phyloP scores from a whole-genome alignment of 179 eudicot species.

The Nepenthes alata region DNA sequence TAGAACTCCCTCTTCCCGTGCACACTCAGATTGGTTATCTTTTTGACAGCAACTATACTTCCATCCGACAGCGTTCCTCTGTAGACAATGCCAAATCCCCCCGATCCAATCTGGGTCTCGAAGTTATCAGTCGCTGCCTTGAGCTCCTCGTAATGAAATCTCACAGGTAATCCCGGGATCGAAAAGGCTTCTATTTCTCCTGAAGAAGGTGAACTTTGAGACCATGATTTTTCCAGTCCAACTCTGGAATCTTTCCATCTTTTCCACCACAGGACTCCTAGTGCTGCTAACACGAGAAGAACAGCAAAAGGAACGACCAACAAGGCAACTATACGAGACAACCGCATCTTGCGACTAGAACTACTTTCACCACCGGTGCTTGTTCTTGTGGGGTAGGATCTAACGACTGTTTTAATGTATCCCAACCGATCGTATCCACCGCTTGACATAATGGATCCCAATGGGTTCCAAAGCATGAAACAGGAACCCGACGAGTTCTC shows the following conservation, averaged over 20 bases:
- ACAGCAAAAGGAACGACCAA: slow-evolving; percentile 47
- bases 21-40: slow-evolving; percentile 40
- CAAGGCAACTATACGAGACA: slow-evolving; percentile 16
- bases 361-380: slow-evolving; percentile 1
- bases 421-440: slow-evolving; percentile 23
- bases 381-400: slow-evolving; percentile 11
- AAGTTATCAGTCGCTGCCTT: slow-evolving; percentile 57
- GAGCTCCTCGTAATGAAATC: slow-evolving; percentile 45
- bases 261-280: slow-evolving; percentile 35
- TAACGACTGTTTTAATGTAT: slow-evolving; percentile 30
- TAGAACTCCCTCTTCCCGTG: slow-evolving; percentile 64
- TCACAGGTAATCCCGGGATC: slow-evolving; percentile 59
- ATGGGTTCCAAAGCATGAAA: slow-evolving; percentile 26
- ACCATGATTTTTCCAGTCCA: slow-evolving; percentile 13
- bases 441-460: slow-evolving; percentile 44
- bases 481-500: slow-evolving; percentile 49
- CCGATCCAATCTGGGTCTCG: slow-evolving; percentile 52
- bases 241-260: slow-evolving; percentile 20
- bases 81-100: slow-evolving; percentile 73
- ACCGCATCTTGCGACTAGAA: slow-evolving; percentile 12
- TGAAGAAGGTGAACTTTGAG: slow-evolving; percentile 15
- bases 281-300: slow-evolving; percentile 14
- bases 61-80: slow-evolving; percentile 49
- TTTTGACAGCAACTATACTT: slow-evolving; percentile 65
- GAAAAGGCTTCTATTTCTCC: slow-evolving; percentile 51